Evolutionary conservation across 805 yeast species (phyloP).

Genomic region (Schwanniomyces sp.): DNA sequence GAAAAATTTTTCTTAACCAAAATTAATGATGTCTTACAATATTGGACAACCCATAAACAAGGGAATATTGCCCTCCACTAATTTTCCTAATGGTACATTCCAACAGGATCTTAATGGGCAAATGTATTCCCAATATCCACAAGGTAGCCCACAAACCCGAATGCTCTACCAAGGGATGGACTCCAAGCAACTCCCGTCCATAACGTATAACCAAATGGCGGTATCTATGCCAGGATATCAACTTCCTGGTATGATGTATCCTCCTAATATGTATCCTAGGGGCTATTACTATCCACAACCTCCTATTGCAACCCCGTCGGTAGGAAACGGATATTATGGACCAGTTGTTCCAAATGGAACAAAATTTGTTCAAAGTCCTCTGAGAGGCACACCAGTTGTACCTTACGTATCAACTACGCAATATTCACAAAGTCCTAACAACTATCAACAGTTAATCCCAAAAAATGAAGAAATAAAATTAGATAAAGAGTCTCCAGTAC

Average conservation of each 20-base stretch:
- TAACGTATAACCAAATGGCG: neutral
- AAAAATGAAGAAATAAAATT: neutral
- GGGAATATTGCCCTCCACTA: neutral
- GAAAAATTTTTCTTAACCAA: neutral
- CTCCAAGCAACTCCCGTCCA: neutral
- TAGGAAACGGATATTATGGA: neutral
- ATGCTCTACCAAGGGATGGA: neutral
- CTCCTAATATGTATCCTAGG: neutral
- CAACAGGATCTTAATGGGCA: neutral
- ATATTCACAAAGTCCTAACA: neutral
- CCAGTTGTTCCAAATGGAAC: neutral
- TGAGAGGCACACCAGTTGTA: neutral
- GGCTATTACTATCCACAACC: neutral
- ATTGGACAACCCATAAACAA: neutral
- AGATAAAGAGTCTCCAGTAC: neutral
- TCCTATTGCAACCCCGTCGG: neutral
- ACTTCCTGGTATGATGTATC: neutral
- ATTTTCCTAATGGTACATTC: neutral
- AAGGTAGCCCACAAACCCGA: neutral
- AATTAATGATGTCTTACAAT: slow-evolving; percentile 1
- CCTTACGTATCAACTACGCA: neutral
- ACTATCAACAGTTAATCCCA: neutral
- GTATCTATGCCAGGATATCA: neutral
- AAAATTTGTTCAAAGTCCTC: neutral
- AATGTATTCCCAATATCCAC: neutral